A percentile compares a stretch with the other conserved stretches of the same genome.
These are phyloP conservation scores for Linnemannia elongata DNA, from an alignment of 192 early-diverging fungal species.

Conservation along the genomic window DNA sequence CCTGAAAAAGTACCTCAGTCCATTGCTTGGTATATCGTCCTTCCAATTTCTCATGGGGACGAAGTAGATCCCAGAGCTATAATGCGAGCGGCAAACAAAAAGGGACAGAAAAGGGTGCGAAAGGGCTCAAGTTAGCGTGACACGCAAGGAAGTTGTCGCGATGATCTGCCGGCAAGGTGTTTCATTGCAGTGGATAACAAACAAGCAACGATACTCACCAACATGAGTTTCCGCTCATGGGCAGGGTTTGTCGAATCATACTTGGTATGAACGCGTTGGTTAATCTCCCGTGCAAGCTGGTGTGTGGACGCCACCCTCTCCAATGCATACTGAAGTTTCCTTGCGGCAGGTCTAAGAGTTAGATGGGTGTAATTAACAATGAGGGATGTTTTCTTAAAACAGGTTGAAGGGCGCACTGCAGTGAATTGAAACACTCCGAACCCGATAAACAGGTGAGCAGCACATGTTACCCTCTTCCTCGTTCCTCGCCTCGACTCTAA, in stretches of 20 bases:
- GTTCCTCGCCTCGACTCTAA: neutral
- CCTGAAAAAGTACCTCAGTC: slow-evolving; percentile 54
- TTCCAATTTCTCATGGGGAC: slow-evolving; percentile 65
- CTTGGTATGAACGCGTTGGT: slow-evolving; percentile 68
- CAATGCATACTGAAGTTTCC: slow-evolving; percentile 66
- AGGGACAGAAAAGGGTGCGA: neutral
- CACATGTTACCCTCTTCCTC: neutral
- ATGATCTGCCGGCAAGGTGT: neutral
- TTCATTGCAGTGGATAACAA: neutral
- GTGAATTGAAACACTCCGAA: neutral
- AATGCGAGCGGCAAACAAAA: slow-evolving; percentile 7
- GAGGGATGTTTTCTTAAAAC: slow-evolving; percentile 60
- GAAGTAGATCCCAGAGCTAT: slow-evolving; percentile 75
- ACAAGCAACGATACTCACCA: slow-evolving; percentile 48
- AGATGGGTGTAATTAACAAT: slow-evolving; percentile 63
- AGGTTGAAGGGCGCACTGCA: neutral
- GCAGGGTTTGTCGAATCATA: slow-evolving; percentile 70
- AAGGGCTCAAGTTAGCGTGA: neutral
- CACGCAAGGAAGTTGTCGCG: neutral
- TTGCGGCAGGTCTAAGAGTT: slow-evolving; percentile 63
- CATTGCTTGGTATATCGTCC: slow-evolving; percentile 72
- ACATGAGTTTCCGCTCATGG: slow-evolving; percentile 73
- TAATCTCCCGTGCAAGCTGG: slow-evolving; percentile 69
- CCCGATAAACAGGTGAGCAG: slow-evolving; percentile 5
- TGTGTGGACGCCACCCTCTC: slow-evolving; percentile 64